phyloP scores from a whole-genome alignment of 805 yeast species.

The Barnettozyma botsteinii region DNA sequence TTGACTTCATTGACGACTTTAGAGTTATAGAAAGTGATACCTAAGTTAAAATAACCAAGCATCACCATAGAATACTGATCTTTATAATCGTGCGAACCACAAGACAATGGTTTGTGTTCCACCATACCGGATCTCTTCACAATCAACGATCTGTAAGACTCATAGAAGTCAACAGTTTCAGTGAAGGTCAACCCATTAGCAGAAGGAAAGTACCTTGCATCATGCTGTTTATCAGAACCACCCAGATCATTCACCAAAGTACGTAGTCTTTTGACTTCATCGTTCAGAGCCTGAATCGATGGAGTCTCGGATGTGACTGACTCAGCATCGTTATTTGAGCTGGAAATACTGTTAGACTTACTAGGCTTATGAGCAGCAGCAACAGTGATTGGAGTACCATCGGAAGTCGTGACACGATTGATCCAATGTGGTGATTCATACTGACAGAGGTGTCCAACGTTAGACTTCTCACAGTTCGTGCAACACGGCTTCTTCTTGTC shows the following conservation, averaged over 20 bases:
- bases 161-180: conserved; percentile 19
- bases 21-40: conserved; percentile 14
- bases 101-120: conserved; percentile 23
- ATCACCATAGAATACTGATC: conserved; percentile 21
- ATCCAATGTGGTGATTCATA: conserved; percentile 27
- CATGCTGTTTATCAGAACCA: not conserved
- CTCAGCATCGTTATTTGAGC: too few species aligned
- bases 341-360: too few species aligned
- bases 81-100: conserved; percentile 15
- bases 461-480: conserved; percentile 28
- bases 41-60: conserved; percentile 20
- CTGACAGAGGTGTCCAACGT: conserved; percentile 24
- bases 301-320: not conserved
- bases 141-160: conserved; percentile 14
- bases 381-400: conserved; percentile 10
- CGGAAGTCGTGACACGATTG: conserved; percentile 11
- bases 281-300: conserved; percentile 1
- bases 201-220: too few species aligned
- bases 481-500: conserved; percentile 36
- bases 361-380: too few species aligned
- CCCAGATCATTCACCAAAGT: not conserved
- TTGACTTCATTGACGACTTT: conserved; percentile 7
- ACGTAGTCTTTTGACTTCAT: conserved; percentile 3
- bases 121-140: conserved; percentile 25
- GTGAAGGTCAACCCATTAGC: not conserved